Evolutionary conservation across 2,329 filamentous ascomycete species (phyloP).

Genomic region (Neofusicoccum sp.): DNA sequence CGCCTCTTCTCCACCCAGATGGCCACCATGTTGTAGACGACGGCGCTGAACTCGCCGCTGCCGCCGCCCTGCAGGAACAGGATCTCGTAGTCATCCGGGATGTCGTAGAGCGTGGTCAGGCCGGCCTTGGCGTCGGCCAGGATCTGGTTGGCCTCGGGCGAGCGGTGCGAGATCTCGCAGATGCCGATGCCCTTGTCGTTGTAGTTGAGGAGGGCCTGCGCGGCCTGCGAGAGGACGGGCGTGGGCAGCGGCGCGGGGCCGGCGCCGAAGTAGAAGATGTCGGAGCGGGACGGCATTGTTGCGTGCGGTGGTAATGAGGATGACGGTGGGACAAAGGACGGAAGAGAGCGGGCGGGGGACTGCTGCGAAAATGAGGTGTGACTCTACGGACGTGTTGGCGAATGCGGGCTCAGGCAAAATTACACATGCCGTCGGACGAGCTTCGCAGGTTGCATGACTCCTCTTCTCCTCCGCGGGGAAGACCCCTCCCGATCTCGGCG

Average conservation of each 20-base stretch:
- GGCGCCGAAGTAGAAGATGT: slow-evolving; percentile 84
- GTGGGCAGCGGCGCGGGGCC: slow-evolving; percentile 87
- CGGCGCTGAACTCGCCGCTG: slow-evolving; percentile 79
- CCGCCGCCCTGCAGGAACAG: slow-evolving; percentile 87
- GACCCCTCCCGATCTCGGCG: slow-evolving; percentile 12
- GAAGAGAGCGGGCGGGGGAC: background rate
- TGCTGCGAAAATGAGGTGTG: too few relatives aligned
- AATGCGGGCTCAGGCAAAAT: background rate
- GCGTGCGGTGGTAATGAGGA: background rate
- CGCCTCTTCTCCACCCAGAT: slow-evolving; percentile 75
- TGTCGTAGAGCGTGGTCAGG: slow-evolving; percentile 70
- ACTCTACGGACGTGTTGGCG: background rate
- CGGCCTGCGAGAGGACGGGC: slow-evolving; percentile 72
- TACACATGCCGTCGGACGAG: background rate
- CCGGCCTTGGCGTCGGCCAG: slow-evolving; percentile 75
- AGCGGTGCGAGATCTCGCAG: slow-evolving; percentile 88
- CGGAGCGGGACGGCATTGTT: slow-evolving; percentile 67
- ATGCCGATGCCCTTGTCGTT: slow-evolving; percentile 78
- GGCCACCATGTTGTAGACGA: slow-evolving; percentile 78
- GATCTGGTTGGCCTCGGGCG: slow-evolving; percentile 72
- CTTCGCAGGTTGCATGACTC: background rate
- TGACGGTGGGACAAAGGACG: background rate
- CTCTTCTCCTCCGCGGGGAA: background rate
- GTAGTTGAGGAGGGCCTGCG: slow-evolving; percentile 77
- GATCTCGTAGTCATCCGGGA: slow-evolving; percentile 83